Evolutionary conservation across 148 eudicot genomes (phyloP), one percentile per base, ranked within the genome.

Genomic region (Pouteria glomerata): DNA sequence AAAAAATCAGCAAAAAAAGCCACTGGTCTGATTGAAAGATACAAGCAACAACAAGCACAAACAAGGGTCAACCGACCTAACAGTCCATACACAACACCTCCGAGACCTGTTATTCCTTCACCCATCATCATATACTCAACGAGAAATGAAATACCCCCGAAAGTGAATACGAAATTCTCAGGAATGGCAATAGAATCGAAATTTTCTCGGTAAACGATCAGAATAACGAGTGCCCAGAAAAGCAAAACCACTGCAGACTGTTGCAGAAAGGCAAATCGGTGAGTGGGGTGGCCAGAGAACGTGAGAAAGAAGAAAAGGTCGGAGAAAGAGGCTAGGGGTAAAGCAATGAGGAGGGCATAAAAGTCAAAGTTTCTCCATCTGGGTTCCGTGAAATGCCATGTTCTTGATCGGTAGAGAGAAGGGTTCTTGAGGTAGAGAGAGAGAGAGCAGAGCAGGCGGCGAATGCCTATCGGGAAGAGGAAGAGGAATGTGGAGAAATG

Each of bases 1-100:
- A 83, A 67, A 76, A 87, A 90, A 63, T 93, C 98, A 0, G 89
- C 97, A 26, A 84, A 80, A 79, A 90, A 93, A 0, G 87, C 78
- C 4, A 79, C 69, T 19, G 89, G 90, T 71, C 74, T 75, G 55
- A 90, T 30, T 5, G 96, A 84, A 52, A 93, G 80, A 78, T 75
- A 87, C 71, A 90, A 73, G 74, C 94, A 93, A 60, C 78, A 88
- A 57, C 78, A 75, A 16, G 84, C 91, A 82, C 98, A 93, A 66
- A 88, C 53, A 57, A 90, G 74, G 23, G 83, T 84, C 79, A 93
- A 80, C 19, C 81, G 75, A 47, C 88, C 87, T 42, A 84, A 78
- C 70, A 80, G 66, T 1, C 70, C 76, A 74, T 89, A 86, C 52
- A 76, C 81, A 64, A 55, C 79, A 39, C 78, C 82, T 42, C 85